Conservation (phyloP, 768 basidiomycete species). For the Mycena filopes region DNA sequence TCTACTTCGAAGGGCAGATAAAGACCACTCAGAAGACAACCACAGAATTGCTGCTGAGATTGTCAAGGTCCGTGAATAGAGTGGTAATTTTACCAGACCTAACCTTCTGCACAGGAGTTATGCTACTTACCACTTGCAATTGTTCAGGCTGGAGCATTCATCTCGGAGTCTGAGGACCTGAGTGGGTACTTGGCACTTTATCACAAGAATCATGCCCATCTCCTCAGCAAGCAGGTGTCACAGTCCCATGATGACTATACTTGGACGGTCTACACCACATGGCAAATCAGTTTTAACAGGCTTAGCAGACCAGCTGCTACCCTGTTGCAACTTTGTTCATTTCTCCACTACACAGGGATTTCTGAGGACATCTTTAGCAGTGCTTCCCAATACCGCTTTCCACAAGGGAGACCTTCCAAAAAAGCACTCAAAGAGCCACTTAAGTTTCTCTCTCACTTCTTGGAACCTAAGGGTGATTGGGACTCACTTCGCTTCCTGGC, state of each 20-base stretch:
- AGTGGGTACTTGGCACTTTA: constrained; percentile 11
- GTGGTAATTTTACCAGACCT: background rate
- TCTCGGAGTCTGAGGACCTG: background rate
- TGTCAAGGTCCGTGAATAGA: constrained; percentile 18
- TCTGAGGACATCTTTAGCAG: background rate
- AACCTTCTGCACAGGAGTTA: no score
- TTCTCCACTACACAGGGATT: constrained; percentile 1
- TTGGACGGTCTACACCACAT: no score
- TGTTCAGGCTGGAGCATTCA: no score
- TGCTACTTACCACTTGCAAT: no score
- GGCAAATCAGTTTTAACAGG: no score
- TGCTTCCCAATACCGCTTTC: no score
- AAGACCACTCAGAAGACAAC: background rate
- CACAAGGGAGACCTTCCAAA: background rate
- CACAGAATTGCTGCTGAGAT: constrained; percentile 2
- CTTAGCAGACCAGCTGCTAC: no score
- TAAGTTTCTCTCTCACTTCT: constrained; percentile 4
- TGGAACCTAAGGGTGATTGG: background rate
- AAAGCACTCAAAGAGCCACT: background rate
- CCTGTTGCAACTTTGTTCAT: no score
- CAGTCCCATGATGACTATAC: no score
- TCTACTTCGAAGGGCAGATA: background rate
- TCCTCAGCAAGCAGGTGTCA: no score
- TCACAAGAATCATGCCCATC: background rate
- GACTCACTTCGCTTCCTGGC: background rate